Base-by-base conservation (phyloP, 2,329 filamentous ascomycete genomes). In the Cordyceps sp. region DNA sequence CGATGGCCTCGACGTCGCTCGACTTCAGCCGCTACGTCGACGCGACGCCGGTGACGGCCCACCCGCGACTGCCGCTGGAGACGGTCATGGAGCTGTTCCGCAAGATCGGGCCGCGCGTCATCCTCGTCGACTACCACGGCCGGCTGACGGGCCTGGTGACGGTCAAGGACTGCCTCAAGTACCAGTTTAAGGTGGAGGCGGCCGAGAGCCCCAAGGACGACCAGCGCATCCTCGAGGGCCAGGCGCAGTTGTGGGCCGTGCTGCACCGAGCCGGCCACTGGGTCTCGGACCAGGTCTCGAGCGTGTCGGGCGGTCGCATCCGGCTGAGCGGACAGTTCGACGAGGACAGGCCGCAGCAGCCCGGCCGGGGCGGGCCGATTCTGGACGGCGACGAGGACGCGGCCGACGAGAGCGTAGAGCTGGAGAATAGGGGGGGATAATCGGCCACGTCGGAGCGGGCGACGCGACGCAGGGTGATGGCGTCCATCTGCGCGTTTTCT, bases 41-140 rank as follows among this genome's bases (percentile, higher is more conserved):
- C 50, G 68, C 77, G 8, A 93, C 86, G 0, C 90, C 90, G 0
- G 72, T 98, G 2, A 81, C 85, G 0, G 86, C 86, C 1, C 90
- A 98, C 48, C 90, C 90, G 1, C 75, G 84, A 2, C 71, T 96
- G 1, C 81, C 88, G 0, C 72, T 98, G 0, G 90, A 98, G 56
- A 98, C 90, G 0, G 88, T 93, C 21, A 94, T 98, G 85, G 90
- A 98, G 49, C 66, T 98, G 10, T 98, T 98, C 63, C 88, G 88
- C 53, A 98, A 96, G 59, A 92, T 98, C 51, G 90, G 90, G 0
- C 90, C 88, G 0, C 73, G 90, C 2, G 85, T 94, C 6, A 88
- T 98, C 31, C 66, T 98, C 4, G 78, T 94, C 25, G 90, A 98
- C 53, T 79, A 93, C 49, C 79, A 82, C 36, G 90, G 90, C 12